Evolutionary conservation across 345 rosid species (phyloP), one percentile per base, ranked within the genome.

Genomic region (Trapa incisa): DNA sequence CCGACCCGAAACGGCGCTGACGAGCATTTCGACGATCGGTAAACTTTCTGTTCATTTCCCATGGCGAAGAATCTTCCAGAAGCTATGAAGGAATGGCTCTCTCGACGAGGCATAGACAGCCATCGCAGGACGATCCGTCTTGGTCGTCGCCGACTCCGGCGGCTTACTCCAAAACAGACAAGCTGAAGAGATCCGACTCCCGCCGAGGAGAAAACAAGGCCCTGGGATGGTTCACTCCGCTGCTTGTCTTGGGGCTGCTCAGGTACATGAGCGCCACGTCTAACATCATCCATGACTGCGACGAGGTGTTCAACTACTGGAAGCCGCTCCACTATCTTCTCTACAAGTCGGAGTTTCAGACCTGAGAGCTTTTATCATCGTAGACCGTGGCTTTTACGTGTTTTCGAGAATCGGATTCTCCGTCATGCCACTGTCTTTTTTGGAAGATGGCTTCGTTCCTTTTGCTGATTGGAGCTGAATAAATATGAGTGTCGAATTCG

Each of bases 301-400:
- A 94, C 50, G 99, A 91, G 87, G 97, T 91, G 65, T 94, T 94
- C 74, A 94, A 94, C 74, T 94, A 94, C 78, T 94, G 99, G 99
- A 97, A 94, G 74, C 99, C 99, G 61, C 95, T 94, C 14, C 99
- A 94, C 71, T 94, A 58, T 73, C 92, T 94, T 54, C 96, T 94
- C 62, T 94, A 89, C 77, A 82, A 83, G 68, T 86, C 99, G 1
- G 99, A 97, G 1, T 94, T 94, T 62, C 99, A 94, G 72, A 94
- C 97, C 13, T 94, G 97, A 97, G 99, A 91, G 9, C 60, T n/a
- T 54, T 54, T 12, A 54, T 22, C 60, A 4, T 41, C 43, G 6
- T 3, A 41, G 60, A n/a, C 60, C n/a, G 35, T 54, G 22, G 60
- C 53, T 54, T 54, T 54, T 2, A 22, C 8, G 33, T 54, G 35